Evolutionary conservation across 257 asterid species (phyloP).

Genomic region (Striga asiatica): DNA sequence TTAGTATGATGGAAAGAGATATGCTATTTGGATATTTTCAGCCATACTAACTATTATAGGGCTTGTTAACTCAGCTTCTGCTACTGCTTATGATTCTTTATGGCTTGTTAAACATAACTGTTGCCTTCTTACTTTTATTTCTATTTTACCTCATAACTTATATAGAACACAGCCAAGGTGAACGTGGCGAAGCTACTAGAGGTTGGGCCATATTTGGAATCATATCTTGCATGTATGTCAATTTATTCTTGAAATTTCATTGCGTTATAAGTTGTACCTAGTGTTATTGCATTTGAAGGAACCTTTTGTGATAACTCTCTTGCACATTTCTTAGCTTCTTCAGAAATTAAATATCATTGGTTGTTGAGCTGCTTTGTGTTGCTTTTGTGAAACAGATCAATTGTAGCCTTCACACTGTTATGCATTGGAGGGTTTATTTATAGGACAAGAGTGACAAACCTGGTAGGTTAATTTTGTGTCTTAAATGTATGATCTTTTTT

Average conservation of each 20-base stretch:
- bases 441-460: conserved; percentile 51
- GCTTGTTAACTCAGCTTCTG: not conserved
- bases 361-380: conserved; percentile 1
- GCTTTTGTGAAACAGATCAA: conserved; percentile 41
- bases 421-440: conserved; percentile 80
- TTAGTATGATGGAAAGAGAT: not conserved
- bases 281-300: conserved; percentile 4
- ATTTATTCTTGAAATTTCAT: not conserved
- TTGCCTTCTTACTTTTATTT: conserved; percentile 10
- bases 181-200: conserved; percentile 38
- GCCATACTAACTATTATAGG: conserved; percentile 9
- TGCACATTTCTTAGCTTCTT: not conserved
- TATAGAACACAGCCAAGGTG: conserved; percentile 50
- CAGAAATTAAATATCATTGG: conserved; percentile 1
- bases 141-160: not conserved
- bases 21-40: not conserved
- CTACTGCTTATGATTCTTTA: not conserved
- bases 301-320: not conserved
- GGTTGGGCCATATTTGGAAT: conserved; percentile 95
- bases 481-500: no score
- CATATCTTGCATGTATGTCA: conserved; percentile 68
- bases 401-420: conserved; percentile 43
- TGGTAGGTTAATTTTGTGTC: conserved; percentile 32
- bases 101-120: not conserved
- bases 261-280: not conserved